Conservation (phyloP, 352 stramenopile species). For the Phytophthora ohioensis region DNA sequence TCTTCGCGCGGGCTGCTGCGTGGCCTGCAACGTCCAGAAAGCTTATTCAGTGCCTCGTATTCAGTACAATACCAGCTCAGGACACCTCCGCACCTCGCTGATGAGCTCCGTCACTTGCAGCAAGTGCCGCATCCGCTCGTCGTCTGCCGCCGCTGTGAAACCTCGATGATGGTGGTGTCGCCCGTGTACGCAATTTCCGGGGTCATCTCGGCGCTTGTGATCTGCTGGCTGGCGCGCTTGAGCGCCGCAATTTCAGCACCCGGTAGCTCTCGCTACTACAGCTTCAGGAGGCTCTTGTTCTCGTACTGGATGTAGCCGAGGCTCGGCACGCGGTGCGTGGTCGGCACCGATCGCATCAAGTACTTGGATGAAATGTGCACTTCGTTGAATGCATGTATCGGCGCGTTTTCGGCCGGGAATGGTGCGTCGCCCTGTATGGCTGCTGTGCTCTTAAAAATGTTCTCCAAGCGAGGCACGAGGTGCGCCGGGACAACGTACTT, state of each 20-base stretch:
- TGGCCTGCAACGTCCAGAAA: constrained; percentile 53
- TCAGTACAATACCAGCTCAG: constrained; percentile 15
- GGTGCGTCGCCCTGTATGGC: constrained; percentile 67
- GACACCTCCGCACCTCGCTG: constrained; percentile 62
- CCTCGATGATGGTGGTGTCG: constrained; percentile 75
- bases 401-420: constrained; percentile 61
- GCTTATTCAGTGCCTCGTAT: constrained; percentile 19
- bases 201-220: constrained; percentile 46
- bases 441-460: constrained; percentile 60
- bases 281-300: constrained; percentile 58
- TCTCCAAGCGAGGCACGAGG: constrained; percentile 56
- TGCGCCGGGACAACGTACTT: constrained; percentile 77
- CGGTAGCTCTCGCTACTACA: constrained; percentile 51
- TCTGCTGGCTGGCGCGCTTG: constrained; percentile 49
- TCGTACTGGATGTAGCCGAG: constrained; percentile 39
- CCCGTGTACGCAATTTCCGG: constrained; percentile 87
- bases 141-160: constrained; percentile 45
- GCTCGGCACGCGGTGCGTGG: constrained; percentile 4
- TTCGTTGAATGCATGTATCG: constrained; percentile 49
- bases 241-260: constrained; percentile 60
- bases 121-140: constrained; percentile 52
- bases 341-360: constrained; percentile 71
- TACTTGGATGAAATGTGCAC: constrained; percentile 55
- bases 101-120: constrained; percentile 74
- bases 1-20: constrained; percentile 32